Conservation (phyloP, 441 rosid species). For the Manihot esculenta region DNA sequence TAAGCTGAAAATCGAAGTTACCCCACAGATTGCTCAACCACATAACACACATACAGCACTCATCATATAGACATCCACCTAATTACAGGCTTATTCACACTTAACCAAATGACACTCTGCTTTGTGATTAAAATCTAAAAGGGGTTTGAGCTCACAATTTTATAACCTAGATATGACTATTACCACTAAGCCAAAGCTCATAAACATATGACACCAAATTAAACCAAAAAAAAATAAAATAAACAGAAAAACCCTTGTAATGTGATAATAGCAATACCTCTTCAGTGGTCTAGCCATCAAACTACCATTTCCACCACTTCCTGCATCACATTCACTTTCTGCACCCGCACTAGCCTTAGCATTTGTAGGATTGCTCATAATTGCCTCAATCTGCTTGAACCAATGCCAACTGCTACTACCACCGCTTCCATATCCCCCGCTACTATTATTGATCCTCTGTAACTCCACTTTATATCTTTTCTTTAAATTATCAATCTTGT, state of each 20-base stretch:
- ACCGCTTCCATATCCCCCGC: constrained; percentile 28
- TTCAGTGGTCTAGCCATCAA: constrained; percentile 42
- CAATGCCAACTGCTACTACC: constrained; percentile 86
- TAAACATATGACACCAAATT: background rate
- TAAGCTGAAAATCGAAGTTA: background rate
- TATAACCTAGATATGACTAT: too few species aligned
- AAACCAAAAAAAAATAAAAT: too few species aligned
- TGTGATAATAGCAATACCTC: constrained; percentile 37
- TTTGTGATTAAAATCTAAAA: too few species aligned
- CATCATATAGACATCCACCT: background rate
- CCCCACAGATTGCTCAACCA: background rate
- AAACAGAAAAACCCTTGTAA: too few species aligned
- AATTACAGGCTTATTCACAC: background rate
- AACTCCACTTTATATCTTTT: constrained; percentile 82
- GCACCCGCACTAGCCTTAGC: constrained; percentile 31
- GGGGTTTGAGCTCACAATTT: too few species aligned
- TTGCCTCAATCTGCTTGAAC: constrained; percentile 83
- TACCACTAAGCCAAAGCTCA: too few species aligned
- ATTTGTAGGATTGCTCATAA: constrained; percentile 60
- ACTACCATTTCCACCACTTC: constrained; percentile 22
- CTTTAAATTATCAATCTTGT: constrained; percentile 88
- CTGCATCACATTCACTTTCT: constrained; percentile 27
- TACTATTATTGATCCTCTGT: constrained; percentile 56
- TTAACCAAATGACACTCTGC: background rate
- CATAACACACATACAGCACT: background rate